Evolutionary conservation across 176 grass and related monocot species (phyloP).

Genomic region (Elaeis guineensis): DNA sequence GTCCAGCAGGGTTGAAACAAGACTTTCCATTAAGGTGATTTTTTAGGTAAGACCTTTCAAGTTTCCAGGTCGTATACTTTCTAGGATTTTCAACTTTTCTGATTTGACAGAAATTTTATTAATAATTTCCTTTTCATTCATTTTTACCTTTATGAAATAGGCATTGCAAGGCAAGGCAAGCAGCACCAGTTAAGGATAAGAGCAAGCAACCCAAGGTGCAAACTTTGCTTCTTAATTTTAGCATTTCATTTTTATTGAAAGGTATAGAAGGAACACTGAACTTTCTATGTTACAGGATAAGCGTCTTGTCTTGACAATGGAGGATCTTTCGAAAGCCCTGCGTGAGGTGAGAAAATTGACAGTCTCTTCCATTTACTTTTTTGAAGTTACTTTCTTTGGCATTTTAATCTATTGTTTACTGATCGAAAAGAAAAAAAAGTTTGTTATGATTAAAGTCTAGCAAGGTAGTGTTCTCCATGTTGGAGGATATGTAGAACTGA

Average conservation of each 20-base stretch:
- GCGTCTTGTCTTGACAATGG: conserved; percentile 87
- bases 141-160: conserved; percentile 13
- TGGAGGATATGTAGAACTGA: no score
- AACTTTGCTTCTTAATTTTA: background rate
- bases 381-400: background rate
- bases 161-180: conserved; percentile 86
- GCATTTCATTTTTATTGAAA: conserved; percentile 1
- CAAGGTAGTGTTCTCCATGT: no score
- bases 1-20: no score
- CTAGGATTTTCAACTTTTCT: no score
- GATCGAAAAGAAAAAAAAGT: no score
- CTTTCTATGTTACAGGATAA: conserved; percentile 62
- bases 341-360: conserved; percentile 51
- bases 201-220: conserved; percentile 93
- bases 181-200: conserved; percentile 95
- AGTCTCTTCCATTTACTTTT: background rate
- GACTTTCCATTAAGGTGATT: no score
- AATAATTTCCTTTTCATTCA: no score
- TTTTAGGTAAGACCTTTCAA: no score
- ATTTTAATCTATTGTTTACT: no score
- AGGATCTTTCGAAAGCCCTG: conserved; percentile 94
- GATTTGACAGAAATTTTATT: no score
- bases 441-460: no score
- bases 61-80: no score
- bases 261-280: background rate